Conservation (phyloP, 257 asterid species). For the Jaltomata sinuosa region DNA sequence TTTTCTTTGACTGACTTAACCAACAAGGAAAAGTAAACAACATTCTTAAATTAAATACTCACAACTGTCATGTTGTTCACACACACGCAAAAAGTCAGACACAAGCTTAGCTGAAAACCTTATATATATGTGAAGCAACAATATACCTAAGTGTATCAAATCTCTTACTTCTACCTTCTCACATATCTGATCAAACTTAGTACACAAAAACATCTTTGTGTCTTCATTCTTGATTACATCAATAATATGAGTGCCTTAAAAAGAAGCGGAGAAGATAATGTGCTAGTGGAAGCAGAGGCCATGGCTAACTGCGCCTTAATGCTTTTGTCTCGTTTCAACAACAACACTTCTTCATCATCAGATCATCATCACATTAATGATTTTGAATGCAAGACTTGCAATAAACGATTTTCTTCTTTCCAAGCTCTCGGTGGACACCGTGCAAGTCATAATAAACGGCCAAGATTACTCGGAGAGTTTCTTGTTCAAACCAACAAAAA, state of each 20-base stretch:
- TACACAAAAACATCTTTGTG: background rate
- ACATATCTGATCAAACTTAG: too few species aligned
- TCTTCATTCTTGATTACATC: background rate
- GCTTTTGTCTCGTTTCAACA: background rate
- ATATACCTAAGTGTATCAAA: too few species aligned
- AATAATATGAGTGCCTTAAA: background rate
- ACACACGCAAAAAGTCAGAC: too few species aligned
- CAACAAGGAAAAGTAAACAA: background rate
- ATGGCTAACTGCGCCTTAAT: background rate
- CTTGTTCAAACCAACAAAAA: background rate
- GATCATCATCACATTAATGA: background rate
- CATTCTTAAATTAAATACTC: too few species aligned
- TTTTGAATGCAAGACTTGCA: constrained; percentile 9
- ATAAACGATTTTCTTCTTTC: background rate
- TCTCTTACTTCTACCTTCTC: too few species aligned
- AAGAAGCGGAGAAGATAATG: background rate
- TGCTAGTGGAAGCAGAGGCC: background rate
- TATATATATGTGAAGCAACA: too few species aligned
- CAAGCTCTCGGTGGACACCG: constrained; percentile 5
- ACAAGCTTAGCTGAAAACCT: too few species aligned
- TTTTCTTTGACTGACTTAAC: background rate
- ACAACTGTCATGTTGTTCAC: too few species aligned
- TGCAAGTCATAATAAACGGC: constrained; percentile 5
- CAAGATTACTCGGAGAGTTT: background rate
- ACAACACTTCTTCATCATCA: background rate